Evolutionary conservation across 305 asterid genomes (phyloP), one percentile per base, ranked within the genome.

Genomic region (Andrographis paniculata): DNA sequence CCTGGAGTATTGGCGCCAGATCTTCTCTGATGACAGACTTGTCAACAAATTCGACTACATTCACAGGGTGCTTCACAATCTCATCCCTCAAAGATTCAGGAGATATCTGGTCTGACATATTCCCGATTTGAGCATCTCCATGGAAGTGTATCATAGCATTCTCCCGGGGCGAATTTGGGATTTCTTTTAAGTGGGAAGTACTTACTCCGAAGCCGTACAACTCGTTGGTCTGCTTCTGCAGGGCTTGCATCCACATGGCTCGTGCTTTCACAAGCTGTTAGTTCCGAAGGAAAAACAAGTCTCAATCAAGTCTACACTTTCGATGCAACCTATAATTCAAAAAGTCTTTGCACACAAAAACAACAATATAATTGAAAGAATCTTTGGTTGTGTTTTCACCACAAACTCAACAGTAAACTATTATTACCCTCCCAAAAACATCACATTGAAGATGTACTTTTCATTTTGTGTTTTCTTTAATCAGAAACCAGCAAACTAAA

Each of bases 211-310:
- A 67, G 77, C 78, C 71, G 50, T 72, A 61, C 42, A 78, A 60
- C 41, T 72, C 75, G 16, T 74, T 85, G 16, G 76, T 64, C 59
- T 42, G 74, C 70, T 80, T 83, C 56, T 91, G 93, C 50, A 91
- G 82, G 71, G 79, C 99, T 55, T 87, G 71, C 84, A 87, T 79
- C 99, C 99, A 91, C 79, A 72, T 75, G 27, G 75, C 67, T 66
- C 99, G 73, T 45, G 94, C 99, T 65, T 77, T 63, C 48, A 71
- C 82, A 63, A 84, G 65, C 96, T 91, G 77, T 65, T 52, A 46
- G 52, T 42, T 35, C 46, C 53, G 8, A 15, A 5, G 20, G 8
- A 50, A 24, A 14, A 6, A 9, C 46, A 14, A 20, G 12, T 15
- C 37, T 31, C 16, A 48, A 11, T 7, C 20, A 15, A 14, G 14